These are phyloP conservation scores for Coelastrella sp. DNA, from an alignment of 139 green algal species.

Conservation along the genomic window DNA sequence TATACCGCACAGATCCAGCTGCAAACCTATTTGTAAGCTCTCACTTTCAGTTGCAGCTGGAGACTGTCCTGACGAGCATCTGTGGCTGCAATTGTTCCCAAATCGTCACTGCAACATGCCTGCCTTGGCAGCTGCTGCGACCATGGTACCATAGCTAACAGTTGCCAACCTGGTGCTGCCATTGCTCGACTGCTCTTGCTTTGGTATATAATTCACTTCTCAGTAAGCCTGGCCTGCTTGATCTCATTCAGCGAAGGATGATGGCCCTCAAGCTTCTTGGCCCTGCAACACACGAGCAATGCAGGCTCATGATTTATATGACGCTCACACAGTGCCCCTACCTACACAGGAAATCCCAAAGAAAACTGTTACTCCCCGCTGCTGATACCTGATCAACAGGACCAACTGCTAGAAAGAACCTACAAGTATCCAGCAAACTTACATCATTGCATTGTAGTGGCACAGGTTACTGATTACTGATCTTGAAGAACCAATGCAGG, in stretches of 20 bases:
- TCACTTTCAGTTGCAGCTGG: neutral
- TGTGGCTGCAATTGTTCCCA: no score
- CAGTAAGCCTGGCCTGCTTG: constrained; percentile 12
- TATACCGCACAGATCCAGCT: no score
- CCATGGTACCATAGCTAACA: neutral
- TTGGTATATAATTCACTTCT: neutral
- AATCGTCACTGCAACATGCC: neutral
- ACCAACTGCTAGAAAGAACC: neutral
- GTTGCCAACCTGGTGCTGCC: neutral
- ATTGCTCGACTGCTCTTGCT: neutral
- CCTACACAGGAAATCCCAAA: neutral
- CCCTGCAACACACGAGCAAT: neutral
- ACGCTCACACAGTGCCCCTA: no score
- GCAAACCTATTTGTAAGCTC: neutral
- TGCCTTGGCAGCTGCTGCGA: neutral
- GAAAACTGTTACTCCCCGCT: neutral
- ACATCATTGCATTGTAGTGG: neutral
- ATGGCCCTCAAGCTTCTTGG: constrained; percentile 10
- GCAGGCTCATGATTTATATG: no score
- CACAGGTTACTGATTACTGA: neutral
- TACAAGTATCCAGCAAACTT: neutral
- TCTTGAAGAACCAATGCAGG: neutral
- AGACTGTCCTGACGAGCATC: no score
- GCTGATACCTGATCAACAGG: neutral
- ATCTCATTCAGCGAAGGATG: constrained; percentile 40